These are phyloP conservation scores for Endotrypanum monterogeii DNA, from an alignment of 208 protist genomes.

Conservation along the genomic window DNA sequence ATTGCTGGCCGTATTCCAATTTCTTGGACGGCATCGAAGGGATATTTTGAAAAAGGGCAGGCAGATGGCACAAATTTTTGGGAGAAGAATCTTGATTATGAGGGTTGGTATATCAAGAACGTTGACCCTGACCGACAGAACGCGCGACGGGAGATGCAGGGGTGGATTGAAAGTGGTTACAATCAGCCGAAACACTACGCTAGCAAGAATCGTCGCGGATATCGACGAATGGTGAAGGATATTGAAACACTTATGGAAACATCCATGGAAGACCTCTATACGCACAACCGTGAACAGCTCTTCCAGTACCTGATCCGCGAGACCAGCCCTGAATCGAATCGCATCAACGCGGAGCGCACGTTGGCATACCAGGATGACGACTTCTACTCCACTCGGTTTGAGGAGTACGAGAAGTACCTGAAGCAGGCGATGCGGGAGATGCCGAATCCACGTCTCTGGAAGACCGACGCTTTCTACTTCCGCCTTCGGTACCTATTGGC, in stretches of 20 bases:
- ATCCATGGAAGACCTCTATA: conserved; percentile 91
- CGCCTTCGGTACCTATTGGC: conserved; percentile 83
- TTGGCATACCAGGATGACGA: conserved; percentile 88
- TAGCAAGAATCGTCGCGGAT: conserved; percentile 90
- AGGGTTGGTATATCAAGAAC: conserved; percentile 92
- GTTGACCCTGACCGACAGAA: conserved; percentile 88
- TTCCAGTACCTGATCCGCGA: conserved; percentile 91
- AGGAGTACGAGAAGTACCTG: conserved; percentile 86
- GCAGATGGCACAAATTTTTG: conserved; percentile 90
- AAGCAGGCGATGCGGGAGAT: conserved; percentile 91
- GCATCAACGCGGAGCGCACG: conserved; percentile 83
- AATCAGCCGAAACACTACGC: conserved; percentile 91
- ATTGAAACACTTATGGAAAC: conserved; percentile 89
- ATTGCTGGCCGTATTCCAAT: conserved; percentile 80
- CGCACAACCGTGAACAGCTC: conserved; percentile 83
- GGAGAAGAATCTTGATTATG: conserved; percentile 93
- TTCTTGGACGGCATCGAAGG: conserved; percentile 83
- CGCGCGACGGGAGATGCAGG: conserved; percentile 79
- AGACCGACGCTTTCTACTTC: conserved; percentile 92
- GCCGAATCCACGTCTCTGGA: conserved; percentile 89
- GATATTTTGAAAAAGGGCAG: conserved; percentile 85
- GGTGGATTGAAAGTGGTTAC: conserved; percentile 86
- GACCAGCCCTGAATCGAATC: conserved; percentile 85
- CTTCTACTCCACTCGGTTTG: conserved; percentile 90
- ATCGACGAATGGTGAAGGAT: conserved; percentile 89